Percentiles rank a stretch among this genome's conserved stretches.
Conservation (phyloP, 2,329 filamentous ascomycete species). For the Geosmithia flava region DNA sequence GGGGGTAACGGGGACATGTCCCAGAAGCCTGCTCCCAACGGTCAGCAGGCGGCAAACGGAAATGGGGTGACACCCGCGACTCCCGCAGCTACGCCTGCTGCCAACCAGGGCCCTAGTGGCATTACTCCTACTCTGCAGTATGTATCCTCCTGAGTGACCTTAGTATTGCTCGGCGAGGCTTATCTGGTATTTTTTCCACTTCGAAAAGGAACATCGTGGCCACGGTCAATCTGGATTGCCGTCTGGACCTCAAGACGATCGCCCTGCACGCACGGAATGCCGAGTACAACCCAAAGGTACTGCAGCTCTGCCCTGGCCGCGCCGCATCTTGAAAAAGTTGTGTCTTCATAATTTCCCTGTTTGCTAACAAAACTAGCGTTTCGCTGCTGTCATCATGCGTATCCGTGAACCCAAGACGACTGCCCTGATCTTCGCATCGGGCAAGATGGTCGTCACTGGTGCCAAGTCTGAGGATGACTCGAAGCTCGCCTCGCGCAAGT, state of each 20-base stretch:
- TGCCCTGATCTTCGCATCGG: conserved; percentile 91
- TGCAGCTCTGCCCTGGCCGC: conserved; percentile 14
- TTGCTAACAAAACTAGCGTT: conserved; percentile 54
- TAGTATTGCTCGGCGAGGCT: conserved; percentile 32
- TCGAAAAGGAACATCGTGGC: conserved; percentile 88
- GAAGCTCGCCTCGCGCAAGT: conserved; percentile 93
- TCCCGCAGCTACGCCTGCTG: conserved; percentile 82
- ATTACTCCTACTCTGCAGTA: conserved; percentile 93
- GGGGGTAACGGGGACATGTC: conserved; percentile 51
- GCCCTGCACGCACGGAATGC: conserved; percentile 95
- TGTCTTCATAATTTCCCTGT: conserved; percentile 3
- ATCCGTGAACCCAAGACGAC: conserved; percentile 99
- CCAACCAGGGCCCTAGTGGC: conserved; percentile 71
- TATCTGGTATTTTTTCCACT: conserved; percentile 25
- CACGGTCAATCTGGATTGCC: conserved; percentile 95
- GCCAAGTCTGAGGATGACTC: conserved; percentile 97
- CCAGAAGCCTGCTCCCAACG: conserved; percentile 25
- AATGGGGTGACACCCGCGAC: conserved; percentile 79
- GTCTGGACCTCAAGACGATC: conserved; percentile 96
- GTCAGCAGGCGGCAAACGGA: conserved; percentile 48
- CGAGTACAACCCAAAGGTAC: conserved; percentile 97
- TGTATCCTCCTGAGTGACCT: conserved; percentile 45
- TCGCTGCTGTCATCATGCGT: conserved; percentile 98
- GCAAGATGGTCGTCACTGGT: conserved; percentile 99
- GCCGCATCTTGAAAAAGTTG: neutral